Conservation (phyloP, 139 green algal species). For the Coccomyxa sp. region DNA sequence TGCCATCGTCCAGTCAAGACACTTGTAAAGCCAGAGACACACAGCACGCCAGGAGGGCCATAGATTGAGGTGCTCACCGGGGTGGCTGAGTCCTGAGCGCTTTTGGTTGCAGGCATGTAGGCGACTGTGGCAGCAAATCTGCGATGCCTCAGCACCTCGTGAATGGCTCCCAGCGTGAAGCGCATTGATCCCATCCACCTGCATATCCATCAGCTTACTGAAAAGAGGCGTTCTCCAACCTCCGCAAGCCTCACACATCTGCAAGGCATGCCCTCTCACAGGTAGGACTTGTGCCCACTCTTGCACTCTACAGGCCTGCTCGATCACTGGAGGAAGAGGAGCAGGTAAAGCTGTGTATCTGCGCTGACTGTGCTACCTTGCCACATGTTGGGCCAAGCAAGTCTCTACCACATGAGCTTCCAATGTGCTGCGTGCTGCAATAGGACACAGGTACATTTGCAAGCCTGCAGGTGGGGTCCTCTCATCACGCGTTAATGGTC, state of each 20-base stretch:
- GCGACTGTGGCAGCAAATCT: slow-evolving; percentile 12
- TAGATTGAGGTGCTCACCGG: no score
- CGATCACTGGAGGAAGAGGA: no score
- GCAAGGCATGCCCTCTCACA: no score
- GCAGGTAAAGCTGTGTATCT: background rate
- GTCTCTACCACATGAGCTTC: background rate
- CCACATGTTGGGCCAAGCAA: background rate
- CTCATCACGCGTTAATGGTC: background rate
- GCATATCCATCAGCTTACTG: background rate
- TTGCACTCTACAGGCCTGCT: no score
- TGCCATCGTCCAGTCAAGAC: background rate
- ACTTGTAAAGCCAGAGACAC: background rate
- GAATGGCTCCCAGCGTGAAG: slow-evolving; percentile 64
- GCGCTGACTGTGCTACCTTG: background rate
- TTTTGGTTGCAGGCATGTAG: slow-evolving; percentile 11
- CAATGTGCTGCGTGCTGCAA: background rate
- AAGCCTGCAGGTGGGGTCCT: background rate
- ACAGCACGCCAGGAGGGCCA: background rate
- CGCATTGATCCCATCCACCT: slow-evolving; percentile 68
- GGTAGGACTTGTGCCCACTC: no score
- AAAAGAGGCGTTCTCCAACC: no score
- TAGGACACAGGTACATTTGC: background rate
- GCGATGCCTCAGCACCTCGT: slow-evolving; percentile 45
- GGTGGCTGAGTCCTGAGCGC: background rate
- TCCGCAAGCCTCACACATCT: no score